phyloP scores from a whole-genome alignment of 768 basidiomycete species.

The Kwoniella sp. region DNA sequence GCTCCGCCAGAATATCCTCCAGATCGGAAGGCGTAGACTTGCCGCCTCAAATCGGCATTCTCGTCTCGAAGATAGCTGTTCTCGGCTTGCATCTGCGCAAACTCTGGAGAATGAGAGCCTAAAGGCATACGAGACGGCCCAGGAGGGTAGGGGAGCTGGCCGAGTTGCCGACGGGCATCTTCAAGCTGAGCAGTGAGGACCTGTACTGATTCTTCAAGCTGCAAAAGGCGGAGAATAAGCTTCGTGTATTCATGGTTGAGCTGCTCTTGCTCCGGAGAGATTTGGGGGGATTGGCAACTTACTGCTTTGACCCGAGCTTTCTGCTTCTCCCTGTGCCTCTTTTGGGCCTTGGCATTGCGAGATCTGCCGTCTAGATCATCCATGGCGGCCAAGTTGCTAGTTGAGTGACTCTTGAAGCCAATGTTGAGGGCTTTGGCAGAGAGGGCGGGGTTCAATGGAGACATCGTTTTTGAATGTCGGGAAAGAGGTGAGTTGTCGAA shows the following conservation, averaged over 20 bases:
- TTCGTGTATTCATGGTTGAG: too few species aligned
- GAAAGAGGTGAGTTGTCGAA: too few species aligned
- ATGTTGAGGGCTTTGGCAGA: conserved; percentile 21
- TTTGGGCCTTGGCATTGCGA: conserved; percentile 53
- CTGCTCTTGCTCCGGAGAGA: too few species aligned
- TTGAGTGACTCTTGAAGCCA: conserved; percentile 19
- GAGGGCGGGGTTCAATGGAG: conserved; percentile 14
- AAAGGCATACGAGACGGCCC: conserved; percentile 22
- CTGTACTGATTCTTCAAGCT: conserved; percentile 52
- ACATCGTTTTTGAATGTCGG: conserved; percentile 9
- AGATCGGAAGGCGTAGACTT: conserved; percentile 29
- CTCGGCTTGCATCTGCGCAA: conserved; percentile 34
- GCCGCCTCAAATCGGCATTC: conserved; percentile 41
- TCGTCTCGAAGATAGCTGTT: conserved; percentile 50
- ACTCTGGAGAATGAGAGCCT: conserved; percentile 33
- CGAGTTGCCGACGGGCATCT: conserved; percentile 43
- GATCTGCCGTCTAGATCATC: conserved; percentile 49
- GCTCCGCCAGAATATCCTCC: conserved; percentile 7
- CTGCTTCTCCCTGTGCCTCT: conserved; percentile 52
- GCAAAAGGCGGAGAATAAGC: neutral
- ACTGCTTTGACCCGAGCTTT: conserved; percentile 52
- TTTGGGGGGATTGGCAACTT: too few species aligned
- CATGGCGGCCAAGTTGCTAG: conserved; percentile 9
- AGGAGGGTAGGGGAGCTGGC: conserved; percentile 26
- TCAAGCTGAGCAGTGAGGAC: conserved; percentile 46